Percentiles rank a stretch among this genome's conserved stretches.
phyloP scores from a whole-genome alignment of 1,139 yeast species.

The Magnusiomyces suaveolens region DNA sequence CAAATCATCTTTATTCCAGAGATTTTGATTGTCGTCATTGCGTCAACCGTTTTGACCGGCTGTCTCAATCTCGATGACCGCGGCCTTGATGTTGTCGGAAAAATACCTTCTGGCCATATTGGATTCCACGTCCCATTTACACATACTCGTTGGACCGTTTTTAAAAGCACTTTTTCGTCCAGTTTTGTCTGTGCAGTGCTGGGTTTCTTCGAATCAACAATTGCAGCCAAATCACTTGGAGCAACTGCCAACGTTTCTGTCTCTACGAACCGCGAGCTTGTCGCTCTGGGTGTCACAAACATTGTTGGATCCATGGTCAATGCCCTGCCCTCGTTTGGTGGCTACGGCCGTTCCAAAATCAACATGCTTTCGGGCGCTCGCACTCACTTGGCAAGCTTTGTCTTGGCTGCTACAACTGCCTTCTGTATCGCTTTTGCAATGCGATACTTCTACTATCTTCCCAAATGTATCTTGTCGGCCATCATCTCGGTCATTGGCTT shows the following conservation, averaged over 20 bases:
- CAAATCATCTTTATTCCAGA: slow-evolving; percentile 56
- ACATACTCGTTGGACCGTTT: slow-evolving; percentile 28
- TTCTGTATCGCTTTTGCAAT: slow-evolving; percentile 54
- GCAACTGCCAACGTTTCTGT: slow-evolving; percentile 28
- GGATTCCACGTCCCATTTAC: slow-evolving; percentile 43
- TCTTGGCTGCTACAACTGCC: slow-evolving; percentile 67
- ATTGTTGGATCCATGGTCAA: slow-evolving; percentile 60
- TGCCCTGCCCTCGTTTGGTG: slow-evolving; percentile 89
- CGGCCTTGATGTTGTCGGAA: slow-evolving; percentile 66
- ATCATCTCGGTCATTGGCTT: slow-evolving; percentile 75
- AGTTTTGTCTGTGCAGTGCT: slow-evolving; percentile 68
- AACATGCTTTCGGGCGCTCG: slow-evolving; percentile 80
- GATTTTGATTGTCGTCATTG: slow-evolving; percentile 61
- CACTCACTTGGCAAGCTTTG: slow-evolving; percentile 73
- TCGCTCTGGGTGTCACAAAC: slow-evolving; percentile 76
- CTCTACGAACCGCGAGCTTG: slow-evolving; percentile 46
- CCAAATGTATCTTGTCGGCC: slow-evolving; percentile 72
- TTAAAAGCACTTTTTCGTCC: slow-evolving; percentile 33
- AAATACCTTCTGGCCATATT: slow-evolving; percentile 41
- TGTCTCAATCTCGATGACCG: slow-evolving; percentile 43
- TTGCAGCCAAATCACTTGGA: slow-evolving; percentile 62
- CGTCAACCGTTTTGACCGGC: slow-evolving; percentile 51
- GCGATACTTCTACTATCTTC: slow-evolving; percentile 61
- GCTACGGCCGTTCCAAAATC: slow-evolving; percentile 86
- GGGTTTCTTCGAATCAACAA: slow-evolving; percentile 90